These are phyloP conservation scores for Trametes punicea DNA, from an alignment of 768 basidiomycete species.

Conservation along the genomic window DNA sequence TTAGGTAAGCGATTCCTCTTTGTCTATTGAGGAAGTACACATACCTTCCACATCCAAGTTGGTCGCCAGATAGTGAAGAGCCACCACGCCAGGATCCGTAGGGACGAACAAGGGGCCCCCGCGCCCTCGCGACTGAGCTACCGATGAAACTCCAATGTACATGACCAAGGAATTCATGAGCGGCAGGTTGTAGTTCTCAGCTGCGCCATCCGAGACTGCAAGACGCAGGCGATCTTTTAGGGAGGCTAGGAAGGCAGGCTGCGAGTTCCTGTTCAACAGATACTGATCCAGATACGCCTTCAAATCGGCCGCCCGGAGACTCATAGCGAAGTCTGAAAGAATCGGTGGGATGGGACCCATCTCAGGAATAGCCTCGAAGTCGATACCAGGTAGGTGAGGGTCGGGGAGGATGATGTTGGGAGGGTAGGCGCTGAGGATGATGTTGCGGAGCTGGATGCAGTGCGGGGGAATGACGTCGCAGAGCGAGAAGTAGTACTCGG, in stretches of 20 bases:
- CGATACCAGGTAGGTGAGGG: constrained; percentile 72
- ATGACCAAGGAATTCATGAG: constrained; percentile 93
- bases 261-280: constrained; percentile 68
- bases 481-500: constrained; percentile 94
- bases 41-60: constrained; percentile 90
- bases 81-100: constrained; percentile 79
- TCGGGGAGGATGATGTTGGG: constrained; percentile 77
- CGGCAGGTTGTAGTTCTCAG: constrained; percentile 79
- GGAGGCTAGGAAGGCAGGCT: constrained; percentile 65
- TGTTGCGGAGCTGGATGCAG: constrained; percentile 95
- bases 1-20: constrained; percentile 2
- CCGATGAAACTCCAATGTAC: constrained; percentile 92
- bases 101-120: constrained; percentile 79
- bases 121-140: constrained; percentile 82
- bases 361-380: constrained; percentile 76
- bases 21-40: constrained; percentile 17
- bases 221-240: constrained; percentile 74
- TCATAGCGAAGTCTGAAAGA: constrained; percentile 84
- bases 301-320: constrained; percentile 78
- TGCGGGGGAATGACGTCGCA: constrained; percentile 90
- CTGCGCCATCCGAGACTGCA: constrained; percentile 42
- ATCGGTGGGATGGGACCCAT: constrained; percentile 92
- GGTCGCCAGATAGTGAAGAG: constrained; percentile 77
- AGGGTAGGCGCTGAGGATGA: constrained; percentile 95
- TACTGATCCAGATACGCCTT: constrained; percentile 79